Conservation (phyloP, 441 rosid species). For the Populus hybrid region DNA sequence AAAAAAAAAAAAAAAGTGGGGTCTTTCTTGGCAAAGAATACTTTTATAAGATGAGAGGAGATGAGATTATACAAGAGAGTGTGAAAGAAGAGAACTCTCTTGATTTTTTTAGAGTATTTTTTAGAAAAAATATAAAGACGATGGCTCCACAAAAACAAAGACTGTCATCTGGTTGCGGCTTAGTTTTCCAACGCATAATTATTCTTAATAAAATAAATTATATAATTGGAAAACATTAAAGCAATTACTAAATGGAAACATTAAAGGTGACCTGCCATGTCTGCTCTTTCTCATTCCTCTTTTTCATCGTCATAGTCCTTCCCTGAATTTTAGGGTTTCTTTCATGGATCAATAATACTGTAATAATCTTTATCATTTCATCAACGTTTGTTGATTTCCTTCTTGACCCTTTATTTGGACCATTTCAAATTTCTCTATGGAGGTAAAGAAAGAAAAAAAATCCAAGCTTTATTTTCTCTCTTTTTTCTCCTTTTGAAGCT, state of each 20-base stretch:
- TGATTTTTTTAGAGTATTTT: too few species aligned
- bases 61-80: neutral
- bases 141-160: too few species aligned
- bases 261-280: conserved; percentile 16
- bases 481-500: neutral
- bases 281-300: conserved; percentile 10
- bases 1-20: neutral
- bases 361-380: conserved; percentile 6
- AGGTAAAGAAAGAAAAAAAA: conserved; percentile 26
- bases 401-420: conserved; percentile 31
- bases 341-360: conserved; percentile 27
- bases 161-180: neutral
- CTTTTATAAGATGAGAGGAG: neutral
- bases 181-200: neutral
- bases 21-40: neutral
- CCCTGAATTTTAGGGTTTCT: conserved; percentile 33
- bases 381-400: conserved; percentile 23
- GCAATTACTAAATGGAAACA: conserved; percentile 6
- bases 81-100: neutral
- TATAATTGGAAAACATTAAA: neutral
- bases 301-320: conserved; percentile 1
- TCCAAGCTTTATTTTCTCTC: neutral
- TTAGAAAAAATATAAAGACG: too few species aligned
- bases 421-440: conserved; percentile 27
- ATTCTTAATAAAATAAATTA: neutral